Evolutionary conservation across 2,329 filamentous ascomycete genomes (phyloP).

Genomic region (Aspergillus terreus): DNA sequence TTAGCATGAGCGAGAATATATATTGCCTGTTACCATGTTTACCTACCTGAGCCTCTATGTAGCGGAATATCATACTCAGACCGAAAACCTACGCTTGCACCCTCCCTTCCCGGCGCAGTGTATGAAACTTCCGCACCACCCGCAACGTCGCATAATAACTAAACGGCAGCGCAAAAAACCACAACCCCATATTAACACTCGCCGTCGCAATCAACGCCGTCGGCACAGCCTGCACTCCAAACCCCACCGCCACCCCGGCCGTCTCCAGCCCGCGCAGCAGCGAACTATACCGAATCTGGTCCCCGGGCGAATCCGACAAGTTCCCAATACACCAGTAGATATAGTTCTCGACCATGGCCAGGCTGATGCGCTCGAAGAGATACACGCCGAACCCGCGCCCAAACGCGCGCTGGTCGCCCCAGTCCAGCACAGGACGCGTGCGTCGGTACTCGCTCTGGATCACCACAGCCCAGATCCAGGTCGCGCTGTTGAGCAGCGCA

Average conservation of each 20-base stretch:
- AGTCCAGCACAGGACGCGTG: constrained; percentile 44
- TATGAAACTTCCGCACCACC: constrained; percentile 38
- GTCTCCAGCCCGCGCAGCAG: constrained; percentile 43
- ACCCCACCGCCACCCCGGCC: constrained; percentile 40
- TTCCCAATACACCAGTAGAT: constrained; percentile 49
- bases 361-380: constrained; percentile 39
- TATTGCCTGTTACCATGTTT: too few species aligned
- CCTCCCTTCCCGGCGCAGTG: background rate
- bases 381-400: constrained; percentile 44
- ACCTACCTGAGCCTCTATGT: too few species aligned
- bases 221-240: constrained; percentile 45
- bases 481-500: constrained; percentile 40
- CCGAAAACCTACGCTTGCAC: too few species aligned
- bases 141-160: constrained; percentile 44
- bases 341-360: constrained; percentile 43
- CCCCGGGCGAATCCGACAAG: constrained; percentile 42
- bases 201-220: constrained; percentile 43
- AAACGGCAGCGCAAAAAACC: constrained; percentile 42
- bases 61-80: too few species aligned
- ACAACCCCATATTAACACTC: constrained; percentile 42
- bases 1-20: too few species aligned
- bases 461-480: constrained; percentile 48
- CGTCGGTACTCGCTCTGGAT: constrained; percentile 47
- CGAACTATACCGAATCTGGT: constrained; percentile 46
- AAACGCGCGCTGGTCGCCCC: constrained; percentile 38